Evolutionary conservation across 116 monocot species (phyloP), one percentile per base, ranked within the genome.

Genomic region (Phalaenopsis hybrid): DNA sequence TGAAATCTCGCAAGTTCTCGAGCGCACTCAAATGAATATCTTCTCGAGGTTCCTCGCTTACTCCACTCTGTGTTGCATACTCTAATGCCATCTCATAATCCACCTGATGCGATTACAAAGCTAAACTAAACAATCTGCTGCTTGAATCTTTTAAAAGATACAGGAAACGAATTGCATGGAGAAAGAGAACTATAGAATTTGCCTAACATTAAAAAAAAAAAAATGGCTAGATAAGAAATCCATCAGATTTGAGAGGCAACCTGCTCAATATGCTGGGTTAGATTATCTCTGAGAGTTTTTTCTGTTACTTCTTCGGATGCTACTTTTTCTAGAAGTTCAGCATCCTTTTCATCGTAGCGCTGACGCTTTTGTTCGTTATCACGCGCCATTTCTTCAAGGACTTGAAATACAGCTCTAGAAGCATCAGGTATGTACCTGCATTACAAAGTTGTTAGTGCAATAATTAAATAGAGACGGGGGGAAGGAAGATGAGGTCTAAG

Each of bases 41-140:
- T 89, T 99, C 99, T 15, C 92, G 86, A 46, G 99, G 99, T 79
- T 95, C 92, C 85, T 99, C 99, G 10, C 81, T 89, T 11, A 89
- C 92, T 76, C 99, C 95, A 70, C 91, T 95, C 78, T 99, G 99
- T 21, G 93, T 91, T 5, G 95, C 99, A 83, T 95, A 99, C 75
- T 99, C 99, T 20, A 99, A 80, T 20, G 95, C 99, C 99, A 99
- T 99, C 83, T 99, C 99, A 78, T 95, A 92, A 76, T 99, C 99
- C 74, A 99, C 93, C 98, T 99, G 85, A 81, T 37, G 0, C 12
- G 28, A 48, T 31, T 13, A 4, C 46, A 58, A 55, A 79, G 65
- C 23, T 44, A 12, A 45, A 65, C 21, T 16, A 16, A 15, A 21
- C 20, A 78, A 65, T 72, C 25, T 63, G 9, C 9, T 23, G 63